Conservation (phyloP, 1,284 basidiomycete species). For the Kalmanozyma brasiliensis region DNA sequence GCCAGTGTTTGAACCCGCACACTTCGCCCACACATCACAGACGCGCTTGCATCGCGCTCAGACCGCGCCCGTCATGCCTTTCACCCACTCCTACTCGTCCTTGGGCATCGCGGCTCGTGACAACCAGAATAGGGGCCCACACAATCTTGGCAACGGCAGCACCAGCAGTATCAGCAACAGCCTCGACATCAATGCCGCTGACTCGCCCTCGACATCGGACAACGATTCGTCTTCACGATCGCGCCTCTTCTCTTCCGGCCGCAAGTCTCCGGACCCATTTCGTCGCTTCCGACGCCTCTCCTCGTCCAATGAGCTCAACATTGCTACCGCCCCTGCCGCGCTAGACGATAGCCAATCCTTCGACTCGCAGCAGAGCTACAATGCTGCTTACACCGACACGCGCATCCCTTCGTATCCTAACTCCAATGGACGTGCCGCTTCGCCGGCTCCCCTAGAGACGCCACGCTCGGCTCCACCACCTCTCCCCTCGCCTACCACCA, state of each 20-base stretch:
- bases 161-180: constrained; percentile 6
- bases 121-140: neutral
- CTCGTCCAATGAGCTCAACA: constrained; percentile 34
- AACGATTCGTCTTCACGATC: constrained; percentile 20
- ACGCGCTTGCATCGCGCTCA: neutral
- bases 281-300: constrained; percentile 42
- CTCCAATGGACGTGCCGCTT: neutral
- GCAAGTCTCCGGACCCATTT: constrained; percentile 52
- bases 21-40: neutral
- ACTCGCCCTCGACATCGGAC: constrained; percentile 6
- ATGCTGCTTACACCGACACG: neutral
- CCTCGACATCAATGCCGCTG: constrained; percentile 1
- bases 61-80: constrained; percentile 16
- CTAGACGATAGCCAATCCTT: constrained; percentile 17
- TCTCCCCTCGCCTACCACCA: constrained; percentile 30
- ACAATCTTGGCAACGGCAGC: neutral
- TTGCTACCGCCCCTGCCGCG: constrained; percentile 19
- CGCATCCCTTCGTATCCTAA: constrained; percentile 11
- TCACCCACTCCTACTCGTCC: constrained; percentile 18
- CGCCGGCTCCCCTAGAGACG: constrained; percentile 14
- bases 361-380: constrained; percentile 16
- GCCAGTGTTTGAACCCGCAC: too few species aligned
- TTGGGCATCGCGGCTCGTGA: constrained; percentile 3
- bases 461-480: constrained; percentile 32
- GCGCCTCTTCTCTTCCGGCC: constrained; percentile 37